Evolutionary conservation across 257 asterid genomes (phyloP), one percentile per base, ranked within the genome.

Genomic region (Osmanthus fragrans): DNA sequence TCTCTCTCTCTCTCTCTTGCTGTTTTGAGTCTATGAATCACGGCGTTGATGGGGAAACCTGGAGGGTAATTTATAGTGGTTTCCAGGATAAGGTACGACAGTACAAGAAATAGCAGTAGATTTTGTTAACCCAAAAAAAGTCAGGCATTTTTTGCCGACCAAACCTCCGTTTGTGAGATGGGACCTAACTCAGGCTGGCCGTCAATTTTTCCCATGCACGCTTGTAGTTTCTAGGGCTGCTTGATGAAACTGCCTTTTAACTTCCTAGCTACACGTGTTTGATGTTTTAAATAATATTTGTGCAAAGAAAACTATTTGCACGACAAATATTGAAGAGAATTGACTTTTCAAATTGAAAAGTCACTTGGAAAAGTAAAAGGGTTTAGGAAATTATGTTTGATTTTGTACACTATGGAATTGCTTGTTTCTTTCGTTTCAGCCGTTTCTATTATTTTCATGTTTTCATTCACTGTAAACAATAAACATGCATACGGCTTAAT

Each of bases 41-140:
- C 71, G 45, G 87, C 39, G 72, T 32, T 42, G 71, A 68, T 33
- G 2, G 19, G 33, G 42, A 39, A 39, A 39, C 13, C 47, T 60
- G 71, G 73, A 76, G 86, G 80, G 82, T 32, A 56, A 90, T 85
- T 88, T 90, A 88, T 90, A 90, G 92, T 78, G 68, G 65, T 34
- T 60, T 60, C 34, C 16, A 8, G 68, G 68, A 21, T 51, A 5
- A 6, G 2, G 68, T 60, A 60, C 67, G 0, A 30, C 32, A 1
- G 49, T 33, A 33, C 36, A 33, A 34, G 37, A 34, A 34, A 34
- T 34, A 34, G 37, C 7, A 4, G 37, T 4, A 34, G 37, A 34
- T 32, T 33, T 33, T 33, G 3, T 33, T 33, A 33, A 5, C 5
- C 5, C 3, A 33, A 33, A 74, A 7, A 25, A 25, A 25, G 27